These are phyloP conservation scores for Saccharomyces hybrid DNA, from an alignment of 1,139 yeast genomes.

Conservation along the genomic window DNA sequence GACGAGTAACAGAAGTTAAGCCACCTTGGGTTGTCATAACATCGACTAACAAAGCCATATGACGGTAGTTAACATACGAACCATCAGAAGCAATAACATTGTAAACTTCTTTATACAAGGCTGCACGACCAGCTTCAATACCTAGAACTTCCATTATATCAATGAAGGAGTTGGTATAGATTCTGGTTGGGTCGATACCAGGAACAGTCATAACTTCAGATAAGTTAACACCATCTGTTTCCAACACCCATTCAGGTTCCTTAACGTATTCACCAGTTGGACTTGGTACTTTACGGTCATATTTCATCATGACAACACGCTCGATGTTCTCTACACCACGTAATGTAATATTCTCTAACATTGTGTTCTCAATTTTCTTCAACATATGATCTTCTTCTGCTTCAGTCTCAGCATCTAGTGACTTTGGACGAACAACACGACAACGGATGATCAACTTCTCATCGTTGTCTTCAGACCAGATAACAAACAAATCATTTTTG, in stretches of 20 bases:
- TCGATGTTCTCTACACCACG: slow-evolving; percentile 95
- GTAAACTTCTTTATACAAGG: slow-evolving; percentile 85
- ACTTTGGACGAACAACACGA: slow-evolving; percentile 94
- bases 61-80: slow-evolving; percentile 97
- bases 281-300: slow-evolving; percentile 72
- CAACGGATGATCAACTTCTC: slow-evolving; percentile 95
- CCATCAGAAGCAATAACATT: slow-evolving; percentile 99
- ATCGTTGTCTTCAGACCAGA: slow-evolving; percentile 99
- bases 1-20: slow-evolving; percentile 98
- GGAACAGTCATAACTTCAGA: slow-evolving; percentile 93
- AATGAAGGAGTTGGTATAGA: slow-evolving; percentile 93
- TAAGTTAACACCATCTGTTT: slow-evolving; percentile 95
- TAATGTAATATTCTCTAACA: slow-evolving; percentile 89
- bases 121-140: slow-evolving; percentile 96
- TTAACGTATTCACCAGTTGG: slow-evolving; percentile 79
- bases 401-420: slow-evolving; percentile 86
- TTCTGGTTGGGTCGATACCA: slow-evolving; percentile 86
- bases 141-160: slow-evolving; percentile 93
- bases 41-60: slow-evolving; percentile 94
- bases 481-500: slow-evolving; percentile 91
- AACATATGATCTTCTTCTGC: slow-evolving; percentile 96
- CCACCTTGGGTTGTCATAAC: slow-evolving; percentile 99
- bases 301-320: slow-evolving; percentile 80
- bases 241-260: slow-evolving; percentile 95
- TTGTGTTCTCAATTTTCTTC: slow-evolving; percentile 90